Conservation (phyloP, 1,284 basidiomycete species). For the Rhodotorula glutinis region DNA sequence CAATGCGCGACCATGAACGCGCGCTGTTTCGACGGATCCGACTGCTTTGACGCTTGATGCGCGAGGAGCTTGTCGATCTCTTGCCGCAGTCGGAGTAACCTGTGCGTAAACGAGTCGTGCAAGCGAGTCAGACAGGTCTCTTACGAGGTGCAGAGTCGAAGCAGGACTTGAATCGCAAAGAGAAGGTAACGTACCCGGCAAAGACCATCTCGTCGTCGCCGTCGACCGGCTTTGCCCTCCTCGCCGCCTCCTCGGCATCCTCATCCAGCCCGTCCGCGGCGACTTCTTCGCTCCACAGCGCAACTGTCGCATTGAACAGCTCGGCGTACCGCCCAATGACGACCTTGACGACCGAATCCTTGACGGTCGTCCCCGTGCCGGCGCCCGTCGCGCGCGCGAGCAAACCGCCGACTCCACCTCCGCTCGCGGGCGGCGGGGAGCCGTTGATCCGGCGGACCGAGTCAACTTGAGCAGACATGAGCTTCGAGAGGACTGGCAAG, state of each 20-base stretch:
- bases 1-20: constrained; percentile 70
- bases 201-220: constrained; percentile 85
- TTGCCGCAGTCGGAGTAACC: constrained; percentile 76
- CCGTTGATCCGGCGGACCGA: constrained; percentile 69
- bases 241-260: neutral
- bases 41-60: constrained; percentile 66
- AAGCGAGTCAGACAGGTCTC: too few species aligned
- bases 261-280: neutral
- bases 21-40: constrained; percentile 61
- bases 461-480: constrained; percentile 77
- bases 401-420: constrained; percentile 37
- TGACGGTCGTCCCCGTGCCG: constrained; percentile 59
- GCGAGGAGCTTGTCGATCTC: constrained; percentile 77
- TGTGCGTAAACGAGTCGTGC: constrained; percentile 51
- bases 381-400: constrained; percentile 56
- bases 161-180: too few species aligned
- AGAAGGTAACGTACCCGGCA: constrained; percentile 67
- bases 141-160: too few species aligned
- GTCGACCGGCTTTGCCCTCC: neutral
- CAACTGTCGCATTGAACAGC: constrained; percentile 74
- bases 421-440: constrained; percentile 48
- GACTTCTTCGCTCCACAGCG: constrained; percentile 35
- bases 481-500: constrained; percentile 87
- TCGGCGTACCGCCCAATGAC: constrained; percentile 66
- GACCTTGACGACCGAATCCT: constrained; percentile 60